Base-by-base conservation (phyloP, 2,329 filamentous ascomycete species). In the Bertia moriformis region DNA sequence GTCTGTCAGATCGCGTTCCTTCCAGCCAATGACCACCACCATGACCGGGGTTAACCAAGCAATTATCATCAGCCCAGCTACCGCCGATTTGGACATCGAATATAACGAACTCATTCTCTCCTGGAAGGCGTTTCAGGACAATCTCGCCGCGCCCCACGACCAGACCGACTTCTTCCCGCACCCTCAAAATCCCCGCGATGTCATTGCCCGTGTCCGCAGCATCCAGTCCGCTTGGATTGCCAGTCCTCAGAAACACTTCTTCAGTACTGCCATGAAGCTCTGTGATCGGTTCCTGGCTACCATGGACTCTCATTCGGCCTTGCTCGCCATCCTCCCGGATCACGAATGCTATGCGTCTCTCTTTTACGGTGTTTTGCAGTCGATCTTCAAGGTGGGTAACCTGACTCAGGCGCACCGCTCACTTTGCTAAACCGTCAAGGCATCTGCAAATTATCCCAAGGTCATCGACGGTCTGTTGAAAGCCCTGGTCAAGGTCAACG, bases 41-140 rank as follows among this genome's bases (percentile, higher is more conserved):
- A n/a, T n/a, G n/a, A n/a, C n/a, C n/a, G n/a, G n/a, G n/a, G n/a
- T n/a, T n/a, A n/a, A n/a, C n/a, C n/a, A 10, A 29, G 10, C n/a
- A n/a, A n/a, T n/a, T n/a, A 29, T 29, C 32, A 35, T 7, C 7
- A 35, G 17, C 17, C 32, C 32, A 7, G 15, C 48, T 14, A 51
- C 55, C 43, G 51, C 49, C 4, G 49, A 48, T 40, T 55, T 60
- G 35, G 57, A 60, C 42, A 46, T 58, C 40, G 57, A 60, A 49
- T 53, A 52, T 38, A 57, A 55, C 43, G 56, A 59, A 45, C 47
- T 60, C 15, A 48, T 48, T 19, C 51, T 52, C 39, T 51, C 55
- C 4, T 59, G 57, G 56, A 56, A 54, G 41, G 41, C 46, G 10
- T 57, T 59, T 37, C 50, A 52, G 33, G 48, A 52, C 17, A 43